phyloP scores from a whole-genome alignment of 2,329 filamentous ascomycete species.

The Penicillium sp. region DNA sequence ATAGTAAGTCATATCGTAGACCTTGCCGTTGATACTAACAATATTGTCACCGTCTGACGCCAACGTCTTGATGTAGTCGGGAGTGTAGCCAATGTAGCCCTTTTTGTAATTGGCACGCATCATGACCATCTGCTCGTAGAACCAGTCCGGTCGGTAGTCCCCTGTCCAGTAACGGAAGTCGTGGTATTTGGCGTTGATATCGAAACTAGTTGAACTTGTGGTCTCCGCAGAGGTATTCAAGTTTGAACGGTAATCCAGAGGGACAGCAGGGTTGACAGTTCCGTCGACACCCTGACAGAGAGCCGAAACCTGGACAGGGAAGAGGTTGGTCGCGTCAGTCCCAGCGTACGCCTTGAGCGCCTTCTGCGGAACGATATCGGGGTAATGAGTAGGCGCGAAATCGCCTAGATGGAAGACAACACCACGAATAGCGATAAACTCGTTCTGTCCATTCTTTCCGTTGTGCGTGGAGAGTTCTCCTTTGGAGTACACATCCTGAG shows the following conservation, averaged over 20 bases:
- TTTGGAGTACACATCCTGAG: constrained; percentile 79
- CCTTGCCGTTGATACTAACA: constrained; percentile 71
- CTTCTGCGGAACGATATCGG: constrained; percentile 60
- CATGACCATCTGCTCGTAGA: constrained; percentile 78
- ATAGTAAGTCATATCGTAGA: constrained; percentile 91
- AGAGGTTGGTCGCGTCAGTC: constrained; percentile 79
- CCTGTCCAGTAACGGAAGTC: constrained; percentile 86
- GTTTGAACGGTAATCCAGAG: constrained; percentile 74
- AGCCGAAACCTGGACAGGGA: constrained; percentile 91
- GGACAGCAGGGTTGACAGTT: constrained; percentile 66
- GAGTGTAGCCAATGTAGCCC: constrained; percentile 80
- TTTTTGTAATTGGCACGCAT: constrained; percentile 78
- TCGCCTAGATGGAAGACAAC: constrained; percentile 78
- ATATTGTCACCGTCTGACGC: constrained; percentile 64
- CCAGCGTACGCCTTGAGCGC: constrained; percentile 78
- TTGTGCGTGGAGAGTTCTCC: constrained; percentile 71
- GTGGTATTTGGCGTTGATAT: constrained; percentile 78
- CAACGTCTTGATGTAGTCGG: constrained; percentile 71
- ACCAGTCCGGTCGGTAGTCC: constrained; percentile 86
- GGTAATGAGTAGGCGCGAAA: constrained; percentile 77
- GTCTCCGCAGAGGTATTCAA: constrained; percentile 68
- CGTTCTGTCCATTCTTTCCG: constrained; percentile 63
- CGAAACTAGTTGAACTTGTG: constrained; percentile 62
- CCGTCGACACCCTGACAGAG: constrained; percentile 78
- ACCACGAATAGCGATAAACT: constrained; percentile 81